Conservation (phyloP, 1,284 basidiomycete species). For the Pyrrhoderma noxium region DNA sequence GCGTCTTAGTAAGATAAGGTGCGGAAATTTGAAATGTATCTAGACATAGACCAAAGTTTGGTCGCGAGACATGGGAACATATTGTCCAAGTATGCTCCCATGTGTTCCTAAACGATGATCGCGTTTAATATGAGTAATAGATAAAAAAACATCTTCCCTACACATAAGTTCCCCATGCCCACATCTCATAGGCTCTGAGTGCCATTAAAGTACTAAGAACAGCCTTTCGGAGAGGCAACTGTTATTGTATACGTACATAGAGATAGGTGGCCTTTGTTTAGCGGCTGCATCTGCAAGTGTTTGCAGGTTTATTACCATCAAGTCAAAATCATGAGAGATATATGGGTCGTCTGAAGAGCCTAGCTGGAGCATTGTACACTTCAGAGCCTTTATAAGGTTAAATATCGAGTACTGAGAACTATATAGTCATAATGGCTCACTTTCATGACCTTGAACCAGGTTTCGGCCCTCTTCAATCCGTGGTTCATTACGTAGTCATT, state of each 20-base stretch:
- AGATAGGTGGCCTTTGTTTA: conserved; percentile 26
- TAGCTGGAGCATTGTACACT: conserved; percentile 26
- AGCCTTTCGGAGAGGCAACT: not conserved
- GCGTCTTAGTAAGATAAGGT: conserved; percentile 5
- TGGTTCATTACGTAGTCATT: conserved; percentile 20
- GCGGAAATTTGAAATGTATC: conserved; percentile 29
- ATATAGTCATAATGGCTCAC: conserved; percentile 14
- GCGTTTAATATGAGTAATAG: not conserved
- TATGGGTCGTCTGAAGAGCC: conserved; percentile 26
- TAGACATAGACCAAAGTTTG: conserved; percentile 29
- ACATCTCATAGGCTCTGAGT: conserved; percentile 29
- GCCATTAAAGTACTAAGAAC: not conserved
- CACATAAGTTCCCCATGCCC: conserved; percentile 29
- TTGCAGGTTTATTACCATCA: conserved; percentile 27
- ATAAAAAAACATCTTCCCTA: conserved; percentile 15
- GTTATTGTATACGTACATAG: conserved; percentile 21
- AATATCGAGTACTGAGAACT: not conserved
- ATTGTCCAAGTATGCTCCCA: conserved; percentile 30
- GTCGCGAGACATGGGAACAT: conserved; percentile 27
- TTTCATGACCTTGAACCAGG: conserved; percentile 27
- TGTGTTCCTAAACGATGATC: conserved; percentile 22
- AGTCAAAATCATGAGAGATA: conserved; percentile 24
- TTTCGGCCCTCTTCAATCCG: conserved; percentile 22
- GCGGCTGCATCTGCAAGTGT: conserved; percentile 27
- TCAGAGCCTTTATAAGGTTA: conserved; percentile 19